Base-by-base conservation (phyloP, 2,329 filamentous ascomycete genomes). In the Metarhizium sp. region DNA sequence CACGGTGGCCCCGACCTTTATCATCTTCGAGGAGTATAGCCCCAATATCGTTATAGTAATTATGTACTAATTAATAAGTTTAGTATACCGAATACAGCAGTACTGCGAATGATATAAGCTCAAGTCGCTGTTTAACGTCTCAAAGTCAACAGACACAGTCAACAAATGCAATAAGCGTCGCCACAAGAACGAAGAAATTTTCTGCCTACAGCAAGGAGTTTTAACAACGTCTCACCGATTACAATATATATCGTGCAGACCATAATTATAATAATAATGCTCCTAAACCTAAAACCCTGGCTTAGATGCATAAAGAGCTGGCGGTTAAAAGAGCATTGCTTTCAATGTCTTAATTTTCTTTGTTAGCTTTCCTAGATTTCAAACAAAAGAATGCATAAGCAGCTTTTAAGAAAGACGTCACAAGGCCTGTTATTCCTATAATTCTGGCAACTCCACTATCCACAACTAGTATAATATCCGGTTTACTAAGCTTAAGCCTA, bases 401-500 rank as follows among this genome's bases (percentile, higher is more conserved):
- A 14, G 62, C 62, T 7, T 68, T 70, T 50, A 69, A 75, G 62
- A 64, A 66, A 40, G 65, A 68, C 40, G 64, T 73, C 6, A 61
- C 62, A 52, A 59, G 58, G 25, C 55, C 62, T 54, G 62, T 73
- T 1, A 57, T 76, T 38, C 66, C 52, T 7, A 11, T 38, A 14
- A 43, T 57, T 38, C 30, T 14, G 52, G 55, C 8, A 30, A 29
- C 8, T 18, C 29, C 8, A n/a, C 30, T 30, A 57, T 55, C 14
- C 45, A 1, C 8, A 57, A 20, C 50, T 36, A 55, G 29, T 38
- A 50, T 29, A 48, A 57, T 16, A 30, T 55, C 14, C 50, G 47
- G 1, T 57, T 57, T 14, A 52, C 50, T 5, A 45, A 73, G 53
- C 66, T 75, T 46, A 61, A 66, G 18, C 62, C 59, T 45, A 61